Evolutionary conservation across 192 early-diverging fungal genomes (phyloP), one percentile per base, ranked within the genome.

Genomic region (Podochytrium sp.): DNA sequence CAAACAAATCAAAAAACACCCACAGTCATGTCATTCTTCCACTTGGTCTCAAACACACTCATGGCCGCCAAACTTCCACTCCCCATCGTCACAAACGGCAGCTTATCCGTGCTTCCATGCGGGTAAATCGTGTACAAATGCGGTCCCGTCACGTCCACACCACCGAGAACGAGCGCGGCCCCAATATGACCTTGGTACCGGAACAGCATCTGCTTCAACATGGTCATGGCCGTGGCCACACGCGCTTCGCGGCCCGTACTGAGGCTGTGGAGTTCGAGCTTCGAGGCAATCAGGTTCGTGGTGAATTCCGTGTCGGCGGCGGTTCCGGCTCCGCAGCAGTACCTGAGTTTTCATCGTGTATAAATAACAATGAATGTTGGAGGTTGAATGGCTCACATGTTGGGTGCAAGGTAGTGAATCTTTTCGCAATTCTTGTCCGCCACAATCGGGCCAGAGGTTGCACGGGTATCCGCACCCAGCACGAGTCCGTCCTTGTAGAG

Each of bases 351-450:
- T 20, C 23, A 10, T 27, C 55, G 27, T 57, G n/a, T 12, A 25
- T 12, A 57, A 79, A 65, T 37, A 35, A 60, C 10, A 64, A 77
- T 30, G 40, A 20, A 92, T 10, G 43, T 10, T 10, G 10, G 10
- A 20, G 43, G 43, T 47, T 47, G 10, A 16, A 12, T 10, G 16
- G n/a, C 27, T 57, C 27, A 57, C 89, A 96, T 96, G 83, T 99
- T 99, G 71, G 96, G 96, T 43, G 95, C 93, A 52, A 99, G 78
- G 76, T 96, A 97, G 86, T 97, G 96, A 65, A 99, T 96, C 87
- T 99, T 99, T 84, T 94, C 90, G 83, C 96, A 98, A 84, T 99
- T 98, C 85, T 99, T 99, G 87, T 99, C 96, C 0, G 94, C 94
- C 10, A 99, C 96, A 76, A 97, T 98, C 27, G 96, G 87, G 25